Evolutionary conservation across 176 grass and related monocot genomes (phyloP).

Genomic region (Musa beccarii): DNA sequence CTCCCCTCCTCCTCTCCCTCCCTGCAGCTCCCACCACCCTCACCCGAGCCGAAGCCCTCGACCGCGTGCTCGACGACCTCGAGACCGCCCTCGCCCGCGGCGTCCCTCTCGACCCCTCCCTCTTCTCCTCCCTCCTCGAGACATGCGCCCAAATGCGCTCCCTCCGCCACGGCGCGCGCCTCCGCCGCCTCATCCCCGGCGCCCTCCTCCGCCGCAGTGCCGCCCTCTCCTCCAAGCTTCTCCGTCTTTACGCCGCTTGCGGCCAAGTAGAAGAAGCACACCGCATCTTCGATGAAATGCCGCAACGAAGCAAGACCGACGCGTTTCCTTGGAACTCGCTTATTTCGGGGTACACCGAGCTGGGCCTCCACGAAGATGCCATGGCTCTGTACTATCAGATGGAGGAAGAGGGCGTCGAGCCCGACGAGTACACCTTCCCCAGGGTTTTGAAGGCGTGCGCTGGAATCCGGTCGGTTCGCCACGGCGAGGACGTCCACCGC

Average conservation of each 20-base stretch:
- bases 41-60: constrained; percentile 24
- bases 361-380: constrained; percentile 47
- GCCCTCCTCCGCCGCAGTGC: constrained; percentile 34
- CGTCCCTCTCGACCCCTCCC: constrained; percentile 25
- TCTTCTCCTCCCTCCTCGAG: constrained; percentile 34
- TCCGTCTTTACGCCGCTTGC: constrained; percentile 35
- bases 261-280: constrained; percentile 52
- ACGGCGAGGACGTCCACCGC: constrained; percentile 44
- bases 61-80: constrained; percentile 44
- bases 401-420: constrained; percentile 51
- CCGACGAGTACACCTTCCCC: constrained; percentile 42
- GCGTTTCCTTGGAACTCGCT: constrained; percentile 58
- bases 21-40: neutral
- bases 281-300: constrained; percentile 51
- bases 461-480: constrained; percentile 21
- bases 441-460: constrained; percentile 44
- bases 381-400: constrained; percentile 60
- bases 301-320: constrained; percentile 11
- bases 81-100: constrained; percentile 31
- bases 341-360: constrained; percentile 33
- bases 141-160: constrained; percentile 18
- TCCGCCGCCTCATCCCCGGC: constrained; percentile 38
- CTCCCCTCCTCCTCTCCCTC: constrained; percentile 20
- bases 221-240: constrained; percentile 24
- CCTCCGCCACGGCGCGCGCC: constrained; percentile 8